Conservation (phyloP, 345 rosid species). For the Pistacia integerrima region DNA sequence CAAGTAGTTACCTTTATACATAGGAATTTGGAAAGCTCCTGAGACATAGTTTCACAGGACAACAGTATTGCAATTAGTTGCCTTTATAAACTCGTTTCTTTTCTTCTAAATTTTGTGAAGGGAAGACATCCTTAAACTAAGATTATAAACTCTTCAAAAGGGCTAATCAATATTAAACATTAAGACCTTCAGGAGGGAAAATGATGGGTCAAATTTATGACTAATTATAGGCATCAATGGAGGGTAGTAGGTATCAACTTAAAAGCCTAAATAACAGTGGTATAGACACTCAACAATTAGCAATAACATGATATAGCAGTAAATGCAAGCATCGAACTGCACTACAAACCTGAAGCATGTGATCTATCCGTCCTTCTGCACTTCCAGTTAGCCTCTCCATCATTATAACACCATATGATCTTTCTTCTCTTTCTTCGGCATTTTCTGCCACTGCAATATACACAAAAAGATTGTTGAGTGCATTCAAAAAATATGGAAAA, state of each 20-base stretch:
- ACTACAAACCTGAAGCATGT: slow-evolving; percentile 80
- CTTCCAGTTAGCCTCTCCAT: slow-evolving; percentile 79
- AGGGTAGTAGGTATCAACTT: neutral
- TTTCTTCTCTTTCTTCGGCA: slow-evolving; percentile 49
- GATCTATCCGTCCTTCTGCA: slow-evolving; percentile 85
- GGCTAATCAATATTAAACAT: neutral
- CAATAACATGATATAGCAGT: neutral
- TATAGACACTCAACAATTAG: too few species aligned
- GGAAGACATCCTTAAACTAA: slow-evolving; percentile 2
- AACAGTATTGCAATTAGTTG: neutral
- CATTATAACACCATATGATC: slow-evolving; percentile 82
- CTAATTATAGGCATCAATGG: too few species aligned
- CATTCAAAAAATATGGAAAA: neutral
- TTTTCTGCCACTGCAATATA: slow-evolving; percentile 47
- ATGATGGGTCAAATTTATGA: too few species aligned
- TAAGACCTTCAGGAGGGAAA: neutral
- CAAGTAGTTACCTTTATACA: too few species aligned
- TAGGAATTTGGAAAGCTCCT: neutral
- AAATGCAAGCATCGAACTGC: neutral
- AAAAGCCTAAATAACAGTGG: neutral
- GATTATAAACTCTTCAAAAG: neutral
- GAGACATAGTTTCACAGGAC: neutral
- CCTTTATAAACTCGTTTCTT: neutral
- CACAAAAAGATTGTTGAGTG: neutral
- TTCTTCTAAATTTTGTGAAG: neutral